Percentiles rank a stretch among this genome's conserved stretches.
Conservation (phyloP, 495 filamentous ascomycete genomes). For the Hypomontagnella monticulosa region DNA sequence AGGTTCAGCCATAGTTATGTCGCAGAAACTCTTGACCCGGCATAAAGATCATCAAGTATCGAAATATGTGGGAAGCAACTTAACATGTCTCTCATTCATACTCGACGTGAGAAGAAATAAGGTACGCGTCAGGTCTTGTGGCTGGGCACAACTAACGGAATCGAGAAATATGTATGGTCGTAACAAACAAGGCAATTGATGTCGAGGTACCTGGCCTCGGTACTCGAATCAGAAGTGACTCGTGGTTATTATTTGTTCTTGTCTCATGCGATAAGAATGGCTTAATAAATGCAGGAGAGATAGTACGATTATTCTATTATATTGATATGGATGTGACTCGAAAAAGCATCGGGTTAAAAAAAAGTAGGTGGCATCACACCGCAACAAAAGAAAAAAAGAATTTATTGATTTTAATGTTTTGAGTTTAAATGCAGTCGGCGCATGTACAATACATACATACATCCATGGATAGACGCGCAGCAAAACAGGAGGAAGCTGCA, state of each 20-base stretch:
- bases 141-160: conserved; percentile 34
- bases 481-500: conserved; percentile 36
- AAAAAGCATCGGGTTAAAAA: conserved; percentile 12
- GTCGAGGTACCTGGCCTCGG: not conserved
- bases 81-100: conserved; percentile 36
- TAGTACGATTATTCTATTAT: not conserved
- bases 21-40: conserved; percentile 20
- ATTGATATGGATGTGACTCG: conserved; percentile 5
- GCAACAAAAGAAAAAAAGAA: conserved; percentile 15
- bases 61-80: conserved; percentile 20
- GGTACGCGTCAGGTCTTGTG: conserved; percentile 44
- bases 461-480: not conserved
- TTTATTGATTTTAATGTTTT: conserved; percentile 10
- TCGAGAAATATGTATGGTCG: not conserved
- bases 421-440: not conserved
- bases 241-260: conserved; percentile 2
- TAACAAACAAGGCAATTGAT: conserved; percentile 31
- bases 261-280: conserved; percentile 20
- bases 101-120: conserved; percentile 26
- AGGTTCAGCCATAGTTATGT: conserved; percentile 44
- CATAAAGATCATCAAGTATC: conserved; percentile 32
- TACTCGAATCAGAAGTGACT: conserved; percentile 6
- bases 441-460: not conserved
- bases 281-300: too few species aligned
- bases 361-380: conserved; percentile 4